Conservation (phyloP, 441 rosid species). For the Adansonia grandidieri region DNA sequence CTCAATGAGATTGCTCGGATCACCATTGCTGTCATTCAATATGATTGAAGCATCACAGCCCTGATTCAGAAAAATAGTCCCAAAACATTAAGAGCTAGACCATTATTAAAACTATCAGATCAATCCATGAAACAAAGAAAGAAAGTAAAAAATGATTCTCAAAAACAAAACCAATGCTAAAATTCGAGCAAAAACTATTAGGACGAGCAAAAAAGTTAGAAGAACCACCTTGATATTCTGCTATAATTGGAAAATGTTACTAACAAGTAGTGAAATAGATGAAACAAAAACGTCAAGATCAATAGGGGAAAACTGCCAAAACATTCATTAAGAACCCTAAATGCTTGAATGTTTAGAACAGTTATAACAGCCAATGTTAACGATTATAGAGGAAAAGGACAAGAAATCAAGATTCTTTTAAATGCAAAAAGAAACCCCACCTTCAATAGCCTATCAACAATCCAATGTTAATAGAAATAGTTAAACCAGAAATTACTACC, state of each 20-base stretch:
- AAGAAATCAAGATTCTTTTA: not conserved
- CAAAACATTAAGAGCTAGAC: slow-evolving; percentile 14
- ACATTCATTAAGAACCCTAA: not conserved
- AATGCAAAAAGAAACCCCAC: not conserved
- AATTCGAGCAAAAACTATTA: not conserved
- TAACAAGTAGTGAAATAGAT: too few species aligned
- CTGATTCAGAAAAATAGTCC: slow-evolving; percentile 32
- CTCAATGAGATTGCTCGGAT: slow-evolving; percentile 35
- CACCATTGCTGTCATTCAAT: slow-evolving; percentile 42
- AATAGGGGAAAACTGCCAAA: not conserved
- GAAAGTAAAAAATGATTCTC: not conserved
- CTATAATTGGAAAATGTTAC: not conserved
- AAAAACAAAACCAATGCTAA: not conserved
- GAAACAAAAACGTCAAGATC: not conserved
- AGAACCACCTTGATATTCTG: not conserved
- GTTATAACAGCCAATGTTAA: too few species aligned
- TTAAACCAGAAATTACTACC: not conserved
- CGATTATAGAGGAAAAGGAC: not conserved
- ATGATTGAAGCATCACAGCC: slow-evolving; percentile 61
- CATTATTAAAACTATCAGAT: not conserved
- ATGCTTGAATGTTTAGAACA: not conserved
- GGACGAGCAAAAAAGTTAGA: not conserved
- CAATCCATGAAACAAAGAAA: not conserved
- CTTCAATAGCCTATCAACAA: not conserved
- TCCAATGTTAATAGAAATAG: too few species aligned